Evolutionary conservation across 148 eudicot species (phyloP), one percentile per base, ranked within the genome.

Genomic region (Chenopodium suecicum): DNA sequence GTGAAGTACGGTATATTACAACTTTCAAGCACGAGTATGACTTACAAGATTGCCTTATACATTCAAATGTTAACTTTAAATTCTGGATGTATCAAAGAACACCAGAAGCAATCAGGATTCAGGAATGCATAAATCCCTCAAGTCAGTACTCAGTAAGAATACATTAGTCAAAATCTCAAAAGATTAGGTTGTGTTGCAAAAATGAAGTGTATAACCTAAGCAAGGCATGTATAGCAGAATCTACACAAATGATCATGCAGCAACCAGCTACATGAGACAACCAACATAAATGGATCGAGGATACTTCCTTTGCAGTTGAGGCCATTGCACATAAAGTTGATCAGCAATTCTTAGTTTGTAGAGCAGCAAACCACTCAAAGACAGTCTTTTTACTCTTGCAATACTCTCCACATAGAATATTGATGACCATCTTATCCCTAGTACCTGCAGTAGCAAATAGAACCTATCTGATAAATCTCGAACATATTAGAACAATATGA

Each of bases 281-380:
- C 97, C 98, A 62, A 93, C 96, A 78, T 91, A 92, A 62, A 89
- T 80, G 77, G 98, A 91, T 84, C 91, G 85, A 50, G 92, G 93
- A 82, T 92, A 92, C 78, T 91, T 85, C 83, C 76, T 86, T 82
- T 92, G 88, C 78, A 95, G 91, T 80, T 93, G 98, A 41, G 97
- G 98, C 98, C 98, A 95, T 85, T 95, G 98, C 58, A 93, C 96
- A 75, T 91, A 93, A 13, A 95, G 65, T 78, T 92, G 94, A 90
- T 95, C 98, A 16, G 93, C 94, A 84, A 93, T 89, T 41, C 83
- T 80, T 58, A 95, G 84, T 85, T 92, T 89, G 90, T 95, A 95
- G 71, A 95, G 93, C 82, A 95, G 83, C 88, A 90, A 86, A 32
- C 97, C 98, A 77, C 96, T 93, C 82, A 95, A 83, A 25, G 97